Conservation (phyloP, 1,284 basidiomycete species). For the Stygiomarasmius scandens region DNA sequence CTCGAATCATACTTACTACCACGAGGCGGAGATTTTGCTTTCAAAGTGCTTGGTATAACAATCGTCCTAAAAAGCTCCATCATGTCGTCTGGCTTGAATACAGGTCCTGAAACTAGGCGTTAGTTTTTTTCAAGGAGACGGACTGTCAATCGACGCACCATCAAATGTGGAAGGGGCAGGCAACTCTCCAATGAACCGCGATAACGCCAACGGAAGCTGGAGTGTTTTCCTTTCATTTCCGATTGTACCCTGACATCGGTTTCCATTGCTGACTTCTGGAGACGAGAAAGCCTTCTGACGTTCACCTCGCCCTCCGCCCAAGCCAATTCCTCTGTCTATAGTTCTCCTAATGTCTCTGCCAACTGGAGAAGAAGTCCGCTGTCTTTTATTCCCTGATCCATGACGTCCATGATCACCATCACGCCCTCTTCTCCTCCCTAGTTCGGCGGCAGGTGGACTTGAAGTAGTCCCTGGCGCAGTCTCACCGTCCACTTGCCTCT, state of each 20-base stretch:
- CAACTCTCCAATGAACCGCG: slow-evolving; percentile 81
- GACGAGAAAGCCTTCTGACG: slow-evolving; percentile 40
- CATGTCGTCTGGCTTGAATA: slow-evolving; percentile 85
- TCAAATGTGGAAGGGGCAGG: slow-evolving; percentile 77
- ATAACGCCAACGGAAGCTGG: slow-evolving; percentile 69
- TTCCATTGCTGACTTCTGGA: neutral
- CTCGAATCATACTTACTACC: slow-evolving; percentile 26
- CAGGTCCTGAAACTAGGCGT: slow-evolving; percentile 59
- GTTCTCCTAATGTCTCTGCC: slow-evolving; percentile 27
- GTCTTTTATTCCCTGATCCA: slow-evolving; percentile 12
- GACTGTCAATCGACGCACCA: slow-evolving; percentile 57
- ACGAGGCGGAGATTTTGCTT: slow-evolving; percentile 51
- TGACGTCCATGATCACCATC: slow-evolving; percentile 15
- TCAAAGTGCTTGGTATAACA: slow-evolving; percentile 65
- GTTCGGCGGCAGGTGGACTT: slow-evolving; percentile 41
- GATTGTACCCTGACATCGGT: slow-evolving; percentile 39
- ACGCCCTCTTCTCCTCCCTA: slow-evolving; percentile 24
- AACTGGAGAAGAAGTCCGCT: slow-evolving; percentile 22
- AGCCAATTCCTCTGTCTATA: slow-evolving; percentile 32
- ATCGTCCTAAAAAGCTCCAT: slow-evolving; percentile 79
- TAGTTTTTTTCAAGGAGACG: slow-evolving; percentile 14
- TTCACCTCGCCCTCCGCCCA: slow-evolving; percentile 21
- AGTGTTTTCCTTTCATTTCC: slow-evolving; percentile 54
- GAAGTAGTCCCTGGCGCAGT: slow-evolving; percentile 53
- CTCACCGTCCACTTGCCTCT: slow-evolving; percentile 56